phyloP scores from a whole-genome alignment of 441 rosid species.

The California macrophylla region DNA sequence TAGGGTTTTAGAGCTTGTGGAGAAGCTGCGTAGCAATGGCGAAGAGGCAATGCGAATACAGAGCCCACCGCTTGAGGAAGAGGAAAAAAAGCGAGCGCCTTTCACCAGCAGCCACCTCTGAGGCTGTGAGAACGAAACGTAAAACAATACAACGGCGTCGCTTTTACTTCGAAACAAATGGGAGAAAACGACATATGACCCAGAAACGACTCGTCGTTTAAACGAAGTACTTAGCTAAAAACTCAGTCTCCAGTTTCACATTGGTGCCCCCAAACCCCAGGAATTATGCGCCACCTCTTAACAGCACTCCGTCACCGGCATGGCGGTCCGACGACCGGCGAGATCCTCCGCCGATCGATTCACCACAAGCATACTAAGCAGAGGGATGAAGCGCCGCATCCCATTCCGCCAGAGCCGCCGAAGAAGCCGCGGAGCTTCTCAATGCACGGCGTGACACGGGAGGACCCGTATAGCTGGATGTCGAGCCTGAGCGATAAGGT shows the following conservation, averaged over 20 bases:
- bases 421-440: slow-evolving; percentile 64
- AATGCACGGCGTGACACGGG: slow-evolving; percentile 65
- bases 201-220: no score
- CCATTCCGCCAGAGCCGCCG: slow-evolving; percentile 73
- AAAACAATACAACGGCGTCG: no score
- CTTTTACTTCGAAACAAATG: no score
- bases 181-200: no score
- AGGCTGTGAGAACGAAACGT: no score
- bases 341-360: slow-evolving; percentile 21
- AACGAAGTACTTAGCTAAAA: no score
- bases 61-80: background rate
- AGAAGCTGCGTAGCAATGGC: background rate
- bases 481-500: slow-evolving; percentile 72
- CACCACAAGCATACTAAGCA: slow-evolving; percentile 39
- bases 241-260: background rate
- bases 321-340: slow-evolving; percentile 5
- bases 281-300: slow-evolving; percentile 15
- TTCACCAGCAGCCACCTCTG: background rate
- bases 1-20: background rate
- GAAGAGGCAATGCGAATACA: background rate
- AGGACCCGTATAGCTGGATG: slow-evolving; percentile 95
- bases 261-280: background rate
- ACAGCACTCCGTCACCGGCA: background rate
- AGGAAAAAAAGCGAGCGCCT: background rate
- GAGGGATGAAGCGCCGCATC: slow-evolving; percentile 47